Conservation (phyloP, 2,329 filamentous ascomycete species). For the Penicillium sp. region DNA sequence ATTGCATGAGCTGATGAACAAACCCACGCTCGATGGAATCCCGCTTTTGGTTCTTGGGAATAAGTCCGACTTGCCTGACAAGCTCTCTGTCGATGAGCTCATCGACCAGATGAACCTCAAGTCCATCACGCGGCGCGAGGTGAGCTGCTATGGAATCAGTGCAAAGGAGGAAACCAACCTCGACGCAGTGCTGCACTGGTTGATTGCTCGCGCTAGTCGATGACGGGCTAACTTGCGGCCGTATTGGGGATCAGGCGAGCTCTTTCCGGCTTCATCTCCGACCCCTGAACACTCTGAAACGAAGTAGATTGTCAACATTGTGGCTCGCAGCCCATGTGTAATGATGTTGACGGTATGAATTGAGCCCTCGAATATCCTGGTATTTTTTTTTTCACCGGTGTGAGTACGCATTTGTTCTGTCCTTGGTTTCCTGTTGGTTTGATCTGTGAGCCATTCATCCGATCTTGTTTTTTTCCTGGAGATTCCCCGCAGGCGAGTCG, state of each 20-base stretch:
- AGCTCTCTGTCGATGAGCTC: slow-evolving; percentile 89
- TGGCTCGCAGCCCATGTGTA: slow-evolving; percentile 49
- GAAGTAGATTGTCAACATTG: slow-evolving; percentile 26
- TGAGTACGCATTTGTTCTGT: slow-evolving; percentile 7
- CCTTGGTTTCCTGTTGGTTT: neutral
- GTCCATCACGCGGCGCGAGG: slow-evolving; percentile 85
- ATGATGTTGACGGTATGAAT: slow-evolving; percentile 56
- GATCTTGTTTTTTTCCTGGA: slow-evolving; percentile 11
- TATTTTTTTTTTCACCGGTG: slow-evolving; percentile 9
- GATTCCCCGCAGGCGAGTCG: neutral
- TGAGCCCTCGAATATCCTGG: slow-evolving; percentile 23
- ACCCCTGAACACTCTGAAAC: slow-evolving; percentile 4
- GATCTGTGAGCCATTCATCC: slow-evolving; percentile 6
- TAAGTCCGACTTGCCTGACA: slow-evolving; percentile 93
- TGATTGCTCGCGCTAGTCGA: slow-evolving; percentile 85
- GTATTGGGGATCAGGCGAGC: slow-evolving; percentile 4
- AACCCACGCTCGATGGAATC: slow-evolving; percentile 83
- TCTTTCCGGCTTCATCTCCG: slow-evolving; percentile 19
- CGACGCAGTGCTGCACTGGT: slow-evolving; percentile 93
- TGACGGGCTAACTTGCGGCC: slow-evolving; percentile 45
- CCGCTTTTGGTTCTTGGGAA: slow-evolving; percentile 94
- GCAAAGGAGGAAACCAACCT: slow-evolving; percentile 99
- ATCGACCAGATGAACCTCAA: slow-evolving; percentile 93
- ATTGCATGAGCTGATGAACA: slow-evolving; percentile 84
- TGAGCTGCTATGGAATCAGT: slow-evolving; percentile 98